These are phyloP conservation scores for Epichloe aotearoae DNA, from an alignment of 2,329 filamentous ascomycete genomes.

Conservation along the genomic window DNA sequence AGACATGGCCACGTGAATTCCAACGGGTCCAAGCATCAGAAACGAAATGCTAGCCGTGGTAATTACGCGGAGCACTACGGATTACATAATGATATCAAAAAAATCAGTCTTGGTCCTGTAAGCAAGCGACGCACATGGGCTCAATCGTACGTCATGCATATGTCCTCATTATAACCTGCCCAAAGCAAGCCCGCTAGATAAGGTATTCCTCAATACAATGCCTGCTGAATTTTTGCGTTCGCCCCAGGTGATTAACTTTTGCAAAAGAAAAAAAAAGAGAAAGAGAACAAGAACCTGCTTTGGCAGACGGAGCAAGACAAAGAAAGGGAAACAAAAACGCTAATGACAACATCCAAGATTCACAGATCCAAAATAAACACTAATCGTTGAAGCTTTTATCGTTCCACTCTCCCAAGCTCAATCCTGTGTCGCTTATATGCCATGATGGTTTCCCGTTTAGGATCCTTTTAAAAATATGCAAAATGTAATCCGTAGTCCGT, in stretches of 20 bases:
- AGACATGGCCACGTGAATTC: too few relatives aligned
- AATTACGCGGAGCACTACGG: too few relatives aligned
- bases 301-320: background rate
- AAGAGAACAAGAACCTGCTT: background rate
- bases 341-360: background rate
- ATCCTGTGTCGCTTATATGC: background rate
- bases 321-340: background rate
- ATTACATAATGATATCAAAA: too few relatives aligned
- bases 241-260: background rate
- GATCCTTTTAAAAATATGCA: background rate
- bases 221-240: background rate
- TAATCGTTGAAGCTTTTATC: background rate
- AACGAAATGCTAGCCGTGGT: too few relatives aligned
- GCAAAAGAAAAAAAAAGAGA: background rate
- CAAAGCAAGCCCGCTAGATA: background rate
- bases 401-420: background rate
- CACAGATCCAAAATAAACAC: background rate
- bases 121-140: too few relatives aligned
- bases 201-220: background rate
- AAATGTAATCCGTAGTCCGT: background rate
- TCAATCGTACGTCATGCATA: background rate
- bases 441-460: background rate
- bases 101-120: too few relatives aligned
- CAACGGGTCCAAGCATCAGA: too few relatives aligned
- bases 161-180: background rate